Percentiles rank a stretch among this genome's conserved stretches.
Evolutionary conservation across 768 basidiomycete species (phyloP).

Genomic region (Lactarius deliciosus): DNA sequence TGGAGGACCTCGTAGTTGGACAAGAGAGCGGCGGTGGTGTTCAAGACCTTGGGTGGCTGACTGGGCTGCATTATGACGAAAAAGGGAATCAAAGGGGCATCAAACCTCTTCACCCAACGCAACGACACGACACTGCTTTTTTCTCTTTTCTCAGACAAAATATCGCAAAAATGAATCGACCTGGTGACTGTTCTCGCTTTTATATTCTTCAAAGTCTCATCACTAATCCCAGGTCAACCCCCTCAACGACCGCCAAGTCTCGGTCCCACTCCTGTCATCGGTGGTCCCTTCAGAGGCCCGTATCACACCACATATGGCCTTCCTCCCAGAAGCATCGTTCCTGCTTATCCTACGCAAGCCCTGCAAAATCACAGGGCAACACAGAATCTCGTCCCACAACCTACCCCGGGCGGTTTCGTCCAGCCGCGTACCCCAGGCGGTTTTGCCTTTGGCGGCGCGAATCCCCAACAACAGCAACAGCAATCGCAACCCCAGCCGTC

Average conservation of each 20-base stretch:
- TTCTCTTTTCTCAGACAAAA: not conserved
- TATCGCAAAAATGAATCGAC: conserved; percentile 36
- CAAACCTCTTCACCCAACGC: conserved; percentile 3
- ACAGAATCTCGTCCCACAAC: conserved; percentile 56
- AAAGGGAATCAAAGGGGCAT: conserved; percentile 19
- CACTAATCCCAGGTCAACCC: conserved; percentile 59
- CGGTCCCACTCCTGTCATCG: conserved; percentile 59
- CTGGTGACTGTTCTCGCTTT: conserved; percentile 33
- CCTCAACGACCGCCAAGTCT: conserved; percentile 79
- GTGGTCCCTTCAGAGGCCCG: conserved; percentile 60
- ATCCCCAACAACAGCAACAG: conserved; percentile 50
- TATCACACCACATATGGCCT: conserved; percentile 52
- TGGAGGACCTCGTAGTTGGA: conserved; percentile 85
- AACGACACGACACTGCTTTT: not conserved
- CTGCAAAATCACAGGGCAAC: conserved; percentile 63
- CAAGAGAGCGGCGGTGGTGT: conserved; percentile 73
- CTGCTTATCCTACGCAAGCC: conserved; percentile 47
- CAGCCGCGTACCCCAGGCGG: conserved; percentile 58
- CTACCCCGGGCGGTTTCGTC: conserved; percentile 57
- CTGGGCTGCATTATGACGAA: not conserved
- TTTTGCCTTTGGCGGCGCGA: conserved; percentile 63
- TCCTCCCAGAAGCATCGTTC: conserved; percentile 58
- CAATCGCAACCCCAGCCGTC: conserved; percentile 34
- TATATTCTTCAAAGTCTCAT: conserved; percentile 10
- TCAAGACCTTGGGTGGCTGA: conserved; percentile 28